A percentile compares a stretch with the other conserved stretches of the same genome.
phyloP scores from a whole-genome alignment of 2,329 filamentous ascomycete species.

The Moelleriella libera region DNA sequence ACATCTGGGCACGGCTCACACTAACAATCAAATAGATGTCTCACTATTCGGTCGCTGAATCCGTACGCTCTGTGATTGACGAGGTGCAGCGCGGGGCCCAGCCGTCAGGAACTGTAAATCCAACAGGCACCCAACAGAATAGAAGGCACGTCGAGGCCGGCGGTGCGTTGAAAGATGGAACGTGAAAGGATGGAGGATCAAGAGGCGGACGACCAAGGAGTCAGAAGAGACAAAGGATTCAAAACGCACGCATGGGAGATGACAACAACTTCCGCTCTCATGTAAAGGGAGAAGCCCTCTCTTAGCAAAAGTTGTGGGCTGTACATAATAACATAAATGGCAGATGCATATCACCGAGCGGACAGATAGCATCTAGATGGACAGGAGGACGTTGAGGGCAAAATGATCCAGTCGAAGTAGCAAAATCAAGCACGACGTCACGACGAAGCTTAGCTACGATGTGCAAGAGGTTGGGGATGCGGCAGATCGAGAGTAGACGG shows the following conservation, averaged over 20 bases:
- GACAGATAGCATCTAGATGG: slow-evolving; percentile 1
- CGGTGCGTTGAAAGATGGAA: too few relatives aligned
- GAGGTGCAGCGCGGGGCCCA: not conserved
- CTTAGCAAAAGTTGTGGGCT: not conserved
- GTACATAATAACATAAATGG: slow-evolving; percentile 5
- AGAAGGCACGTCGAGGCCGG: too few relatives aligned
- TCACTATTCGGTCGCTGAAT: slow-evolving; percentile 75
- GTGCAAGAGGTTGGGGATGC: too few relatives aligned
- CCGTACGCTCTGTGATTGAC: slow-evolving; percentile 49
- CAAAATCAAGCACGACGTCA: slow-evolving; percentile 1
- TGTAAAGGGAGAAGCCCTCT: not conserved
- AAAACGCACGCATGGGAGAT: too few relatives aligned
- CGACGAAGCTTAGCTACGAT: not conserved
- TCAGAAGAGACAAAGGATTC: not conserved
- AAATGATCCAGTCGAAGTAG: slow-evolving; percentile 5
- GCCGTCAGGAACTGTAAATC: too few relatives aligned
- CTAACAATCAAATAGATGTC: slow-evolving; percentile 37
- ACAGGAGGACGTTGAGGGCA: slow-evolving; percentile 1
- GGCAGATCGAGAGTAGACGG: too few relatives aligned
- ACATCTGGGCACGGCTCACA: not conserved
- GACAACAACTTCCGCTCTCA: too few relatives aligned
- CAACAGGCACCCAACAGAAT: too few relatives aligned
- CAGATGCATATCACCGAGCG: slow-evolving; percentile 3
- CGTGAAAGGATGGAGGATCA: not conserved
- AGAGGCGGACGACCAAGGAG: not conserved